These are phyloP conservation scores for Aspergillus chevalieri DNA, from an alignment of 2,329 filamentous ascomycete genomes.

Conservation along the genomic window DNA sequence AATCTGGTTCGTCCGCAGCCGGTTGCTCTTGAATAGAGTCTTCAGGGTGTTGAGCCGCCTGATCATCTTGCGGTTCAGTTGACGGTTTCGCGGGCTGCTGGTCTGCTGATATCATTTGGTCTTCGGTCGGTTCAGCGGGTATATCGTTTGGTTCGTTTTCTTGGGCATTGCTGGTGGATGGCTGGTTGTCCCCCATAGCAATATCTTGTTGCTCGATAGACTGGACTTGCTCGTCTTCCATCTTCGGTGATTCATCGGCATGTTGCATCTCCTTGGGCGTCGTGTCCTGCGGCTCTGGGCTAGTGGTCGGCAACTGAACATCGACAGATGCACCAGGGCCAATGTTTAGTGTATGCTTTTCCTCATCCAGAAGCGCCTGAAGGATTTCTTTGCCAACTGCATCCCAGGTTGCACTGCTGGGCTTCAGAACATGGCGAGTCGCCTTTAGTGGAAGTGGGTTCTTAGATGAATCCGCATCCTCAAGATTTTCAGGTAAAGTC, in stretches of 20 bases:
- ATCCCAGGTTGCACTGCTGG: slow-evolving; percentile 38
- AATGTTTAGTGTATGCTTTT: slow-evolving; percentile 20
- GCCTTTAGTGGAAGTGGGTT: slow-evolving; percentile 33
- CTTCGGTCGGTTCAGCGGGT: slow-evolving; percentile 19
- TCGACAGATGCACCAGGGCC: slow-evolving; percentile 36
- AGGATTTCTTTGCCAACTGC: slow-evolving; percentile 46
- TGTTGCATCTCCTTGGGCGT: slow-evolving; percentile 11
- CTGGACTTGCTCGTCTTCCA: slow-evolving; percentile 3
- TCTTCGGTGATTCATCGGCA: slow-evolving; percentile 8
- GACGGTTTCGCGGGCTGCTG: slow-evolving; percentile 32
- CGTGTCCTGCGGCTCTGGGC: slow-evolving; percentile 16
- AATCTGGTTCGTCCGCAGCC: slow-evolving; percentile 22
- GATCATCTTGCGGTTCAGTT: slow-evolving; percentile 30
- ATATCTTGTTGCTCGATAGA: slow-evolving; percentile 10
- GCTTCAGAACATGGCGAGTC: slow-evolving; percentile 34
- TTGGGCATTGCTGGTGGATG: slow-evolving; percentile 12
- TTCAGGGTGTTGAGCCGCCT: slow-evolving; percentile 20
- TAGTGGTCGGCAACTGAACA: slow-evolving; percentile 34
- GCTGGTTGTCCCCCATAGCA: slow-evolving; percentile 4
- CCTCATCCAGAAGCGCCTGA: slow-evolving; percentile 38
- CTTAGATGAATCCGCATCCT: slow-evolving; percentile 22
- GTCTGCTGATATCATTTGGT: slow-evolving; percentile 27
- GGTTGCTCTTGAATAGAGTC: slow-evolving; percentile 12
- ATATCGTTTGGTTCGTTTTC: slow-evolving; percentile 2
- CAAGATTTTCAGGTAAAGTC: slow-evolving; percentile 23